These are phyloP conservation scores for Heritiera littoralis DNA, from an alignment of 345 rosid genomes.

Conservation along the genomic window DNA sequence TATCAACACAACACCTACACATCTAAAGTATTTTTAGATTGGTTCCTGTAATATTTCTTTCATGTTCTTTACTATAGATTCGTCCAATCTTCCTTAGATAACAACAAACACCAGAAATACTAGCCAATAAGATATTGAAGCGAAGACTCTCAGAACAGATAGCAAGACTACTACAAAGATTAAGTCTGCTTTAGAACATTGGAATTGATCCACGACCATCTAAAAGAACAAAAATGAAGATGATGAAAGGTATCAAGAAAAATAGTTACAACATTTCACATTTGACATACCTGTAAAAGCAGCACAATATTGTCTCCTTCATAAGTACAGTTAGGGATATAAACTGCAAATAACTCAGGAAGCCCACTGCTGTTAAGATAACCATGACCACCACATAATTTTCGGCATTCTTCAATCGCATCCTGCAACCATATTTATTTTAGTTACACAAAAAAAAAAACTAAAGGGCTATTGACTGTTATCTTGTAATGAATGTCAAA, in stretches of 20 bases:
- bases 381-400: slow-evolving; percentile 98
- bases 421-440: slow-evolving; percentile 53
- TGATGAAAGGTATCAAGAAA: background rate
- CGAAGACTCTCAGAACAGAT: background rate
- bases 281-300: slow-evolving; percentile 68
- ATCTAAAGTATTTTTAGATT: background rate
- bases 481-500: background rate
- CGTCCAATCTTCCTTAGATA: background rate
- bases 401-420: slow-evolving; percentile 97
- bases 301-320: slow-evolving; percentile 98
- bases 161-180: background rate
- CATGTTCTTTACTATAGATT: background rate
- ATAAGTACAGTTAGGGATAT: slow-evolving; percentile 90
- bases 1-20: background rate
- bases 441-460: background rate
- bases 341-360: slow-evolving; percentile 93
- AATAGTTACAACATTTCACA: background rate
- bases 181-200: background rate
- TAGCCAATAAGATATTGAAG: background rate
- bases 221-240: slow-evolving; percentile 12
- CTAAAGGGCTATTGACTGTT: background rate
- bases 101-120: background rate
- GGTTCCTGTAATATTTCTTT: background rate
- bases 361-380: slow-evolving; percentile 93
- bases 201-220: background rate